Percentiles rank a stretch among this genome's conserved stretches.
phyloP scores from a whole-genome alignment of 257 asterid species.

The Solanum virginianum region DNA sequence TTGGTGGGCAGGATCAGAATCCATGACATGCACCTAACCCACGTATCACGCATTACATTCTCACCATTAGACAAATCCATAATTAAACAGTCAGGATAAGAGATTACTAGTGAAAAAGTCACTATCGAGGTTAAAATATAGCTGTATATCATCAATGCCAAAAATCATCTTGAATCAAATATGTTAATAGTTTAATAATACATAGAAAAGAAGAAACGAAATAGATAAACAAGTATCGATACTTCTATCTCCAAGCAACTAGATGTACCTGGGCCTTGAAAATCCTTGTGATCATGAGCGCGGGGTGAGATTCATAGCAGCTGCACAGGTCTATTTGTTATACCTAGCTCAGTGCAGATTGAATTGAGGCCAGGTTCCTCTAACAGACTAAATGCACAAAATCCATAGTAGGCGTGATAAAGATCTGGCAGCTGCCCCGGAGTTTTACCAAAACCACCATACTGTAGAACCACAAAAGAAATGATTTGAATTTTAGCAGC shows the following conservation, averaged over 20 bases:
- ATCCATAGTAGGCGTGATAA: conserved; percentile 78
- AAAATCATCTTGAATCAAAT: neutral
- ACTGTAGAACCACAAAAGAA: conserved; percentile 32
- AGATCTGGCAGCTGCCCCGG: conserved; percentile 72
- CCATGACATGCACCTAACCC: neutral
- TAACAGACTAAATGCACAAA: conserved; percentile 76
- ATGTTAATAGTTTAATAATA: neutral
- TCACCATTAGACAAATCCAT: neutral
- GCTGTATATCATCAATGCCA: neutral
- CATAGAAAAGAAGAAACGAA: neutral
- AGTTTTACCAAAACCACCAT: conserved; percentile 90
- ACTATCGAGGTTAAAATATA: neutral
- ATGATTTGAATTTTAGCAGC: neutral
- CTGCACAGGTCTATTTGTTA: conserved; percentile 15
- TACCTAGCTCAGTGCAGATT: conserved; percentile 55
- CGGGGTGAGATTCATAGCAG: neutral
- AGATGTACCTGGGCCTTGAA: neutral
- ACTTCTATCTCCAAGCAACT: neutral
- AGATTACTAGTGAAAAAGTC: neutral
- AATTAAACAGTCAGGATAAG: neutral
- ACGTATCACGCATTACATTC: neutral
- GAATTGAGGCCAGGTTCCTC: conserved; percentile 52
- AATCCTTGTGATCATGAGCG: neutral
- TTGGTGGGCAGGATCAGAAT: neutral
- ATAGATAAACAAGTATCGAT: neutral